Base-by-base conservation (phyloP, 1,284 basidiomycete species). In the Agroathelia rolfsii region DNA sequence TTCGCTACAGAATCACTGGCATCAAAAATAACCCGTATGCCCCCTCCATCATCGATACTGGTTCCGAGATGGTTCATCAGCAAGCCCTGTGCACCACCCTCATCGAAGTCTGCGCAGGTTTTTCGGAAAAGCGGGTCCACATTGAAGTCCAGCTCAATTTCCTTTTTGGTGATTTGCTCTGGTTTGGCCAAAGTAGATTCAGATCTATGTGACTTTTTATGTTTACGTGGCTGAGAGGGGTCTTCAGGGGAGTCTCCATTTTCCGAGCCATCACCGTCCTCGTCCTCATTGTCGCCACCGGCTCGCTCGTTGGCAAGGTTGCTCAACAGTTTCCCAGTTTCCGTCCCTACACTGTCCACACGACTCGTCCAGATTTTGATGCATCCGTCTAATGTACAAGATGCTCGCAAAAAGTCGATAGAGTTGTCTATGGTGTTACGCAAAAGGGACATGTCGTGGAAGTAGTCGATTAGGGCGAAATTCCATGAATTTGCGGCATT, bases 301-400 rank as follows among this genome's bases (percentile, higher is more conserved):
- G 59, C 56, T 3, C 72, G 72, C 34, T 80, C 79, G 24, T 71
- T 72, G 4, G 89, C 86, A 18, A 98, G 72, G 49, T 96, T 96
- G 45, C 80, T 89, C 31, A 97, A 69, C 8, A 99, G 71, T 53
- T 96, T 96, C 20, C 92, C 92, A 0, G 94, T 97, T 58, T 98
- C 95, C 0, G 88, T 94, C 8, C 90, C 90, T 25, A 97, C 92
- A 43, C 84, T 89, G 55, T 99, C 94, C 23, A 99, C 95, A 36
- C 94, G 81, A 44, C 86, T 92, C 1, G 94, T 98, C 93, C 93
- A 99, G 39, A 99, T 95, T 63, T 98, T 99, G 55, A 99, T 90
- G 56, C 95, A 99, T 4, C 95, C 95, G 40, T 99, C 95, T 12
- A 99, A 74, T 0, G 94, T 98, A 53, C 84, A 95, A 0, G 89